Evolutionary conservation across 2,329 filamentous ascomycete species (phyloP).

Genomic region (Aspergillus candidus): DNA sequence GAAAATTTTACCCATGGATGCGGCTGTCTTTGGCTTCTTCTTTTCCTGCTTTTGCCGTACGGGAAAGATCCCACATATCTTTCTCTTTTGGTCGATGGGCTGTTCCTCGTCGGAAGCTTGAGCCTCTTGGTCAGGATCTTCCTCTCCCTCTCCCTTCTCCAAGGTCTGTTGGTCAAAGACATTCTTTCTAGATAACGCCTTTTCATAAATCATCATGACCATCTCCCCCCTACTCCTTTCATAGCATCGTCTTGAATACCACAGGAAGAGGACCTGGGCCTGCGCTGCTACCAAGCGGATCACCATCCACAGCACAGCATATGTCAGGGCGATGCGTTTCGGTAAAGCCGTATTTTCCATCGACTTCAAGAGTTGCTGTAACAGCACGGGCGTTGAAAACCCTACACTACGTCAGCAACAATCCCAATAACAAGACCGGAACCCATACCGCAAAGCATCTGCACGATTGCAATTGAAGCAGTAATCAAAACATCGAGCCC

Average conservation of each 20-base stretch:
- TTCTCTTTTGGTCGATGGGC: constrained; percentile 19
- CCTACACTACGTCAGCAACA: constrained; percentile 33
- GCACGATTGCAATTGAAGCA: constrained; percentile 57
- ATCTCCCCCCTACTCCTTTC: constrained; percentile 79
- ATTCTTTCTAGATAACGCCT: constrained; percentile 63
- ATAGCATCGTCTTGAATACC: constrained; percentile 79
- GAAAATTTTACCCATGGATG: constrained; percentile 83
- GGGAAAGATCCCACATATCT: constrained; percentile 21
- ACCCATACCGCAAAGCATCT: constrained; percentile 49
- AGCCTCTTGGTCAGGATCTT: constrained; percentile 7
- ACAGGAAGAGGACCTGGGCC: constrained; percentile 62
- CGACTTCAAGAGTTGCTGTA: constrained; percentile 65
- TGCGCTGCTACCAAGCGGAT: constrained; percentile 59
- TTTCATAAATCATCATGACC: constrained; percentile 79
- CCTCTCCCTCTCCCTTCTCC: constrained; percentile 20
- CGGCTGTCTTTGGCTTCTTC: constrained; percentile 48
- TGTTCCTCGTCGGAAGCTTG: constrained; percentile 9
- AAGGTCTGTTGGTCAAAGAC: constrained; percentile 33
- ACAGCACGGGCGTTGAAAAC: constrained; percentile 58
- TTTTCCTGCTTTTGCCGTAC: constrained; percentile 20
- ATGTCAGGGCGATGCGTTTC: constrained; percentile 56
- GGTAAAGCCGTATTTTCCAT: constrained; percentile 52
- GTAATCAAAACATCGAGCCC: constrained; percentile 70
- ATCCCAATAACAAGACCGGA: neutral
- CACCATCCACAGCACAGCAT: constrained; percentile 57